A percentile compares a stretch with the other conserved stretches of the same genome.
Conservation (phyloP, 495 filamentous ascomycete species). For the Annulohypoxylon maeteangense region DNA sequence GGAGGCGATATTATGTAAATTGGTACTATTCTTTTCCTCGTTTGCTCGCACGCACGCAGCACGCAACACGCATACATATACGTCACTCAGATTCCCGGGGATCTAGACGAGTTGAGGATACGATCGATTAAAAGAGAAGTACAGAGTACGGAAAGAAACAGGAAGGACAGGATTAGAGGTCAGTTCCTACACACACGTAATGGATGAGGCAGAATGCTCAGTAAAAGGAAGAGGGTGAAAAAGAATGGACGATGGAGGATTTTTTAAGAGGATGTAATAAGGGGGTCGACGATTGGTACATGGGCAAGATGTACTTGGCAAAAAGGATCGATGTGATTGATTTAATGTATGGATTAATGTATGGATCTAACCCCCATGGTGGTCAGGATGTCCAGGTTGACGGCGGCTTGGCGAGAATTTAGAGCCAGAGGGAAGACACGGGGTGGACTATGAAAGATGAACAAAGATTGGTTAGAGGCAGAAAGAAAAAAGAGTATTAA, state of each 20-base stretch:
- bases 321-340: slow-evolving; percentile 35
- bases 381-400: slow-evolving; percentile 20
- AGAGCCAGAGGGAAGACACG: neutral
- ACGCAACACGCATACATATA: slow-evolving; percentile 5
- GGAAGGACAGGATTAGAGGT: slow-evolving; percentile 43
- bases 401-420: slow-evolving; percentile 43
- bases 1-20: slow-evolving; percentile 23
- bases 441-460: neutral
- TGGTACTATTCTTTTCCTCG: slow-evolving; percentile 31
- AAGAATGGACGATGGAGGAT: slow-evolving; percentile 31
- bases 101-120: neutral
- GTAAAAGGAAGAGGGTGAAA: slow-evolving; percentile 11
- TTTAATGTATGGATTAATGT: slow-evolving; percentile 18
- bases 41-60: slow-evolving; percentile 5
- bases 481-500: neutral
- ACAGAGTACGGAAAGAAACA: slow-evolving; percentile 20
- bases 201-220: slow-evolving; percentile 27
- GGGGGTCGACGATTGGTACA: slow-evolving; percentile 28
- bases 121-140: slow-evolving; percentile 5
- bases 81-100: slow-evolving; percentile 4
- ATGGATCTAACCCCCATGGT: slow-evolving; percentile 35
- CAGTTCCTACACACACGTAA: slow-evolving; percentile 34
- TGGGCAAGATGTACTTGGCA: slow-evolving; percentile 32
- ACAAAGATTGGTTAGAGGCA: neutral
- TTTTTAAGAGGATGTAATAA: slow-evolving; percentile 35